phyloP scores from a whole-genome alignment of 1,284 basidiomycete genomes.

The Thecaphora thlaspeos region DNA sequence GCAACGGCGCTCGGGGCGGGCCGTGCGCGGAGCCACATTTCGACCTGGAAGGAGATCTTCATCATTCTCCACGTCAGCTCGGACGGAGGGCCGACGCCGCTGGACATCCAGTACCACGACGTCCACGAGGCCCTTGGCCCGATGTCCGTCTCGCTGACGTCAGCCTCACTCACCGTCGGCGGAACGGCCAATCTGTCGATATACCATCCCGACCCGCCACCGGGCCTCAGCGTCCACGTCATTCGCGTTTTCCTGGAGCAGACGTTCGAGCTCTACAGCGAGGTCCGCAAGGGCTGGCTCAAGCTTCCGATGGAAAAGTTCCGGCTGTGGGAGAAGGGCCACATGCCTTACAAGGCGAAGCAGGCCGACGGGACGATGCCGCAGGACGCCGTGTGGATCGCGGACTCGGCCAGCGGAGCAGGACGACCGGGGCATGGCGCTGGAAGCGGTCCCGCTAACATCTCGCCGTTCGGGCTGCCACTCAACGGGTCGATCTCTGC shows the following conservation, averaged over 20 bases:
- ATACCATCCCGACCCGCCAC: slow-evolving; percentile 51
- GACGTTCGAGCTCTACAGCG: slow-evolving; percentile 52
- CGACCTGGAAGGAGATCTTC: slow-evolving; percentile 49
- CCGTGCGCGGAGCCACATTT: slow-evolving; percentile 39
- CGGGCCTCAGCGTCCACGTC: slow-evolving; percentile 50
- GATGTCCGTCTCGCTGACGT: slow-evolving; percentile 46
- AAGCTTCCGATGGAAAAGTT: slow-evolving; percentile 50
- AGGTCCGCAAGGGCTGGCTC: slow-evolving; percentile 43
- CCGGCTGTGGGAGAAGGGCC: slow-evolving; percentile 52
- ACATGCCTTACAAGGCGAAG: slow-evolving; percentile 51
- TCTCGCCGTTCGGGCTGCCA: slow-evolving; percentile 36
- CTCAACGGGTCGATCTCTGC: slow-evolving; percentile 34
- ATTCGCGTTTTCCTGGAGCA: slow-evolving; percentile 54
- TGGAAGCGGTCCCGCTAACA: slow-evolving; percentile 21
- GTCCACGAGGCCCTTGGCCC: slow-evolving; percentile 52
- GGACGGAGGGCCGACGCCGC: slow-evolving; percentile 47
- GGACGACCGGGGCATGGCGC: slow-evolving; percentile 39
- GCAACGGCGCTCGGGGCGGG: slow-evolving; percentile 53
- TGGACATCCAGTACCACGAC: slow-evolving; percentile 56
- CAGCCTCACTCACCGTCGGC: slow-evolving; percentile 53
- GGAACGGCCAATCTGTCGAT: slow-evolving; percentile 45
- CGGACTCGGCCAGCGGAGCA: slow-evolving; percentile 25
- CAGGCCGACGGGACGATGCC: slow-evolving; percentile 28
- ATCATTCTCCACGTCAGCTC: slow-evolving; percentile 49
- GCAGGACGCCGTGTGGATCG: slow-evolving; percentile 44